Conservation (phyloP, 768 basidiomycete genomes). For the Rhizopogon vesiculosus region DNA sequence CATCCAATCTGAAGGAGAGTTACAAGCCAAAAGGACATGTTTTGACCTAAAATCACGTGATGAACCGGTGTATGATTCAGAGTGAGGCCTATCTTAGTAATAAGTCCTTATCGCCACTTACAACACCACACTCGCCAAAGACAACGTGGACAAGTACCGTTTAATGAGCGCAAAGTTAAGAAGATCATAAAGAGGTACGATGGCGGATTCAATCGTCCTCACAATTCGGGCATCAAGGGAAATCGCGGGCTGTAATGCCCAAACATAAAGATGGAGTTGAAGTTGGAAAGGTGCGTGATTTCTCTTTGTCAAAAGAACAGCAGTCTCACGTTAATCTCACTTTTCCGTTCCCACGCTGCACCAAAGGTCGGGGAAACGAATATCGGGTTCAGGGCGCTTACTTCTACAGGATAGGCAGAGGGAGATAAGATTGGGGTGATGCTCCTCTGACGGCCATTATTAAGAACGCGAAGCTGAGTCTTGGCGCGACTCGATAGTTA, state of each 20-base stretch:
- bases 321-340: neutral
- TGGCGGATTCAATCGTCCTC: conserved; percentile 21
- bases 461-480: conserved; percentile 79
- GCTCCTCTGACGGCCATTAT: conserved; percentile 79
- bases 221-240: neutral
- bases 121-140: conserved; percentile 69
- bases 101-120: too few species aligned
- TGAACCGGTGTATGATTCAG: too few species aligned
- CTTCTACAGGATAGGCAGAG: conserved; percentile 88
- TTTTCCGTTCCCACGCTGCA: conserved; percentile 46
- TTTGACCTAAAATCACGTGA: too few species aligned
- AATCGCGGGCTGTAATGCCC: conserved; percentile 25
- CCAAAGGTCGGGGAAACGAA: conserved; percentile 79
- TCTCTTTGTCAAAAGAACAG: neutral
- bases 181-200: conserved; percentile 33
- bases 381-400: conserved; percentile 82
- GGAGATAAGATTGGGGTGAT: conserved; percentile 74
- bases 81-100: too few species aligned
- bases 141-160: conserved; percentile 57
- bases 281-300: conserved; percentile 64
- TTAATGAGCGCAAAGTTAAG: conserved; percentile 57
- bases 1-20: too few species aligned
- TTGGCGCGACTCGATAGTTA: conserved; percentile 52
- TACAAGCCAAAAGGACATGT: too few species aligned
- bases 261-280: conserved; percentile 78